Evolutionary conservation across 108 stramenopile genomes (phyloP), one percentile per base, ranked within the genome.

Genomic region (Nannochloropsis oceanica): DNA sequence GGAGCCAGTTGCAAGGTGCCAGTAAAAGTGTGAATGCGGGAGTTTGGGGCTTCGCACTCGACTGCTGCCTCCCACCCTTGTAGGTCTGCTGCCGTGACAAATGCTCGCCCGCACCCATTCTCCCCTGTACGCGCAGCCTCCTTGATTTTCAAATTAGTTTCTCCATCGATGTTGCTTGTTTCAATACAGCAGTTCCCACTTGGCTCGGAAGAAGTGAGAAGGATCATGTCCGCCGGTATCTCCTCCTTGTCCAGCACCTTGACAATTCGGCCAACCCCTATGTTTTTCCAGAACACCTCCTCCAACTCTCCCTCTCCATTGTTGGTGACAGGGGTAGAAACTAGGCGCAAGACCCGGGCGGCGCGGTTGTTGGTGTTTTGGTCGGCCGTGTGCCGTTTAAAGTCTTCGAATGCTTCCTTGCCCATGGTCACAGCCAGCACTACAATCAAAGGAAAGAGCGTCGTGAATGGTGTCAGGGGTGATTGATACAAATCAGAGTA

Each of bases 81-180:
- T 22, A 81, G 20, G 80, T 14, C 86, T 91, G 86, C 43, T 43
- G 27, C 43, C 89, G 86, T 79, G 93, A 92, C 43, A 88, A 85
- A 20, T 94, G 94, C 43, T 18, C 79, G 42, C 59, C 84, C 79
- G 44, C 84, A 43, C 84, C 22, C 73, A 83, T 84, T 26, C 84
- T 84, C 27, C 42, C 93, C 92, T 44, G 94, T 86, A 43, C 90
- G 79, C 27, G 95, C 93, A 27, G 93, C 88, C 24, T 93, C 92
- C 0, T 89, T 89, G 83, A 95, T 92, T 89, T 99, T 99, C 44
- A 99, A 89, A 83, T 99, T 98, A 13, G 98, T 99, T 90, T 99
- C 98, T 43, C 98, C 98, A 84, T 99, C 98, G 85, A 99, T 97
- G 84, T 95, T 95, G 82, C 92, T 92, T n/a, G 98, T 99, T 89